Conservation (phyloP, 2,329 filamentous ascomycete species). For the Waltergamsia citrina region DNA sequence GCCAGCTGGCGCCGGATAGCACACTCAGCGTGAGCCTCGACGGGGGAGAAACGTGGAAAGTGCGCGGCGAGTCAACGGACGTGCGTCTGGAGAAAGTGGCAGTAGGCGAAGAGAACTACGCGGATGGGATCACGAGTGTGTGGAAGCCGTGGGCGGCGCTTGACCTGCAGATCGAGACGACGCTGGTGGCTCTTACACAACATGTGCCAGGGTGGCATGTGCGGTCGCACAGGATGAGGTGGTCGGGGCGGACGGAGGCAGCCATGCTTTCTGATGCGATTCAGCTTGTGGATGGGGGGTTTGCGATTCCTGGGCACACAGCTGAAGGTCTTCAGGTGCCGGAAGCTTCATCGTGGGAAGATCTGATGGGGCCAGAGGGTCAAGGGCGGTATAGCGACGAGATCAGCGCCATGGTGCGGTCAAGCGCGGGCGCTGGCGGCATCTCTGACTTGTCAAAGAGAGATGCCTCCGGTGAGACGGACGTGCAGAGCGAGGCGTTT, state of each 20-base stretch:
- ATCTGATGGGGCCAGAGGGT: not conserved
- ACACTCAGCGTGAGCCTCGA: slow-evolving; percentile 14
- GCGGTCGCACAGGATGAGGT: slow-evolving; percentile 6
- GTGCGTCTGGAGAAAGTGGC: slow-evolving; percentile 1
- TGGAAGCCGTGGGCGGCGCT: slow-evolving; percentile 8
- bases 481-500: not conserved
- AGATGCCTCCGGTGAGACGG: not conserved
- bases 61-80: slow-evolving; percentile 5
- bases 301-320: slow-evolving; percentile 7
- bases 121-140: slow-evolving; percentile 5
- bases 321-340: not conserved
- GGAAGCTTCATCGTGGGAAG: not conserved
- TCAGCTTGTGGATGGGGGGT: slow-evolving; percentile 8
- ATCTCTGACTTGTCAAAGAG: slow-evolving; percentile 3
- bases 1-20: slow-evolving; percentile 24
- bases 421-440: slow-evolving; percentile 6
- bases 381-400: not conserved
- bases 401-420: slow-evolving; percentile 2
- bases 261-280: slow-evolving; percentile 4
- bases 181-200: slow-evolving; percentile 22
- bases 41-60: slow-evolving; percentile 8
- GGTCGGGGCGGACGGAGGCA: not conserved
- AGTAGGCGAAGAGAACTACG: not conserved
- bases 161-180: slow-evolving; percentile 6
- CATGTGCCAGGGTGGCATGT: slow-evolving; percentile 60